Base-by-base conservation (phyloP, 2,329 filamentous ascomycete genomes). In the Verticillium longisporum region DNA sequence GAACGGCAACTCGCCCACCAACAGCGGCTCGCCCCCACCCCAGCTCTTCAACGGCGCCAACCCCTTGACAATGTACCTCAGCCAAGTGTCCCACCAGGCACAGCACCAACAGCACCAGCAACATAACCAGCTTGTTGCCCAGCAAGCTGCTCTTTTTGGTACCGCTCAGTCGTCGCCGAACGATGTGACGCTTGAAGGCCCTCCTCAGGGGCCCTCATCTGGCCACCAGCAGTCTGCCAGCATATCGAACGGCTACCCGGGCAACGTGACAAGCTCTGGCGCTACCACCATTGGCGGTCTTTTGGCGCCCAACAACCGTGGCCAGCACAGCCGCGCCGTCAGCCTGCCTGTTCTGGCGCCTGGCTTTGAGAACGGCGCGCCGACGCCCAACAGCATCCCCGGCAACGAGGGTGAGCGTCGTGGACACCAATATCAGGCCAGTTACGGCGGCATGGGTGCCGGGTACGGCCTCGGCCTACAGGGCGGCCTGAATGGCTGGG, bases 1-100 rank as follows among this genome's bases (percentile, higher is more conserved):
- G 32, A 82, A 81, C 70, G 82, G 77, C 70, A 37, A 21, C 57
- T 83, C 79, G 66, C 86, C 77, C 63, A 87, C 78, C 45, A 80
- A 81, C 87, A 76, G 66, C 61, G 62, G 45, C 56, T 45, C 37
- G 21, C 45, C 56, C 56, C 63, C 11, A 59, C 62, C 18, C 88
- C 86, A 31, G 85, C 85, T 96, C 62, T 86, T 97, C 74, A 95
- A 93, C 73, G 89, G 82, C 70, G 94, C 87, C 79, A 97, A 97
- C 74, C 94, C 94, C 0, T 76, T 98, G 73, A 97, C 93, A 31
- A 87, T 97, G 86, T 98, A 97, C 73, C 83, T 97, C 62, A 94
- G 88, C 75, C 92, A 96, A 71, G 85, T 94, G 33, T 88, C 87
- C 26, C 85, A 88, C 64, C 86, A 90, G 69, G 83, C 85, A 15